phyloP scores from a whole-genome alignment of 257 asterid species.

The Phtheirospermum japonicum region DNA sequence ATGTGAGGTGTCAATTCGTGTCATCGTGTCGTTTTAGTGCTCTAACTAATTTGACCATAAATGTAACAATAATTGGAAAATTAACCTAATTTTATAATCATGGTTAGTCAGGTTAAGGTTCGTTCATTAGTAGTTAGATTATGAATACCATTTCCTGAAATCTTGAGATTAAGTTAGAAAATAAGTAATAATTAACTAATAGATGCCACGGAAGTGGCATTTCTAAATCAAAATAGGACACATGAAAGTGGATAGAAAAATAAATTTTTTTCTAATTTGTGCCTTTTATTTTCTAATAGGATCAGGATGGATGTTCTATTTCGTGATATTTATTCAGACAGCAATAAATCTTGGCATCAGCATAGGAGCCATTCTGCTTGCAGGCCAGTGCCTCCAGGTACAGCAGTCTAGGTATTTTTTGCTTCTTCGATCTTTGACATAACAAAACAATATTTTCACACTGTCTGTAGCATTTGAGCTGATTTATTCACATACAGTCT shows the following conservation, averaged over 20 bases:
- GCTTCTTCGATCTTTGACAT: not conserved
- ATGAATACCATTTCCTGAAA: not conserved
- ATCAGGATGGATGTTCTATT: slow-evolving; percentile 90
- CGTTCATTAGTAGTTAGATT: not conserved
- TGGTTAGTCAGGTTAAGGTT: not conserved
- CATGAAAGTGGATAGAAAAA: not conserved
- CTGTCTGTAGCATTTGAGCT: not conserved
- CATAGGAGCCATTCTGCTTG: slow-evolving; percentile 78
- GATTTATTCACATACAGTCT: too few species aligned
- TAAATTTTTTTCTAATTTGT: slow-evolving; percentile 6
- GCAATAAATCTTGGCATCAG: slow-evolving; percentile 87
- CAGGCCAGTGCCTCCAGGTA: slow-evolving; percentile 97
- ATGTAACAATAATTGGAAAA: not conserved
- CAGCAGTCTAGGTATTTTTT: slow-evolving; percentile 17
- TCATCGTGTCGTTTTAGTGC: not conserved
- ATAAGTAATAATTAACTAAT: too few species aligned
- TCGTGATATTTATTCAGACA: slow-evolving; percentile 85
- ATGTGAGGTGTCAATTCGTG: too few species aligned
- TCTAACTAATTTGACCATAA: not conserved
- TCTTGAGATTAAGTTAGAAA: not conserved
- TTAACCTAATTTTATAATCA: too few species aligned
- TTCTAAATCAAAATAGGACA: not conserved
- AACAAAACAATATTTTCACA: not conserved
- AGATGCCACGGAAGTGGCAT: not conserved
- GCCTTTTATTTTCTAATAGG: slow-evolving; percentile 41